Conservation (phyloP, 2,329 filamentous ascomycete species). For the Fusarium algeriense region DNA sequence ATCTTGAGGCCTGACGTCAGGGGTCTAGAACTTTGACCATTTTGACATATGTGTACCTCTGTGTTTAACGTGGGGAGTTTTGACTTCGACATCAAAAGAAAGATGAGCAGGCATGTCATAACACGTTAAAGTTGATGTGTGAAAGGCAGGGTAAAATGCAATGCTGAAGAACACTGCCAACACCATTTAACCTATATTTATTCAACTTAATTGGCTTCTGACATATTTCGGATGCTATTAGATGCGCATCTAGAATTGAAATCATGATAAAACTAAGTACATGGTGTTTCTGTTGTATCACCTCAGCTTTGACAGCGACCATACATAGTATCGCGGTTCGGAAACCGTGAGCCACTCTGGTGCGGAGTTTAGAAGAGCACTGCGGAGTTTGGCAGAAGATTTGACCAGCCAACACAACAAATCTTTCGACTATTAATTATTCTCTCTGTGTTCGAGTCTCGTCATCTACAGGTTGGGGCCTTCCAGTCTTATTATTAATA, state of each 20-base stretch:
- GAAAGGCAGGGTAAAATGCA: not conserved
- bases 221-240: not conserved
- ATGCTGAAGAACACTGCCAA: not conserved
- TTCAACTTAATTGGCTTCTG: not conserved
- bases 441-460: not conserved
- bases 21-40: not conserved
- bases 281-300: not conserved
- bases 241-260: not conserved
- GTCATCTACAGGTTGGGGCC: not conserved
- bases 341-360: constrained; percentile 1
- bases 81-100: not conserved
- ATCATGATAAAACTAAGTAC: not conserved
- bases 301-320: not conserved
- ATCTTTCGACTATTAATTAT: not conserved
- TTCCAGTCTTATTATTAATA: not conserved
- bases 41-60: not conserved
- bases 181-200: not conserved
- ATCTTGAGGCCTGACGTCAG: not conserved
- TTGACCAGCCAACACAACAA: not conserved
- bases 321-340: not conserved
- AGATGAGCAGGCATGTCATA: not conserved
- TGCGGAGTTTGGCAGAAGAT: constrained; percentile 32
- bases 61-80: not conserved
- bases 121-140: not conserved
- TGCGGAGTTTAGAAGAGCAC: constrained; percentile 30